Evolutionary conservation across 306 rosid species (phyloP), one percentile per base, ranked within the genome.

Genomic region (Cicer chorassanicum): DNA sequence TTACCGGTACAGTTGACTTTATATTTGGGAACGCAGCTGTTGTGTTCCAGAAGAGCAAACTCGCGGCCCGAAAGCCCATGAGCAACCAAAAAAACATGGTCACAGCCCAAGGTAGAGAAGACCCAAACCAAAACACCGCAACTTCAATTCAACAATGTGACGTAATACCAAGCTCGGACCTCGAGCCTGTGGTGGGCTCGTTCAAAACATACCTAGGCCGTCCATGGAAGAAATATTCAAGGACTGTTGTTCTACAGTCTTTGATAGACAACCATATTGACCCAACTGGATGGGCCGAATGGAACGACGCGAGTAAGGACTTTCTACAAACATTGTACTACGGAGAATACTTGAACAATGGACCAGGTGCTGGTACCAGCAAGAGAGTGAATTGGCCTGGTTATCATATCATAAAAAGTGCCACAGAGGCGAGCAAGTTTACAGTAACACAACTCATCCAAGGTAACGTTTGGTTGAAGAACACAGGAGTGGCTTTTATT

Each of bases 351-450:
- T 59, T 24, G 18, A 92, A 89, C 21, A 80, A 7, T 14, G 97
- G 93, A 8, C 79, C 91, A 10, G 87, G 97, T 6, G 89, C 90
- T 15, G 90, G 91, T 2, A 83, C 86, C 3, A 49, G 82, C 60
- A 69, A 82, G 71, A 81, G 96, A 68, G 96, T 92, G 0, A 82
- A 80, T 0, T 92, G 97, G 96, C n/a, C 90, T 8, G 93, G 97
- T 19, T 88, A 73, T 63, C 96, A 75, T 72, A 64, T 85, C 43
- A 81, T 92, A 6, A 78, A 67, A 6, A 74, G n/a, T 48, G 72
- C 82, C 14, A 12, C 16, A 1, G 88, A 66, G 59, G 93, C 96
- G 42, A 83, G 46, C 56, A 78, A 76, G 11, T 89, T 89, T 74
- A 92, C 96, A 0, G 96, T 92, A 6, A 55, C 73, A 7, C 48